phyloP scores from a whole-genome alignment of 345 rosid species.

The Cardamine resedifolia region DNA sequence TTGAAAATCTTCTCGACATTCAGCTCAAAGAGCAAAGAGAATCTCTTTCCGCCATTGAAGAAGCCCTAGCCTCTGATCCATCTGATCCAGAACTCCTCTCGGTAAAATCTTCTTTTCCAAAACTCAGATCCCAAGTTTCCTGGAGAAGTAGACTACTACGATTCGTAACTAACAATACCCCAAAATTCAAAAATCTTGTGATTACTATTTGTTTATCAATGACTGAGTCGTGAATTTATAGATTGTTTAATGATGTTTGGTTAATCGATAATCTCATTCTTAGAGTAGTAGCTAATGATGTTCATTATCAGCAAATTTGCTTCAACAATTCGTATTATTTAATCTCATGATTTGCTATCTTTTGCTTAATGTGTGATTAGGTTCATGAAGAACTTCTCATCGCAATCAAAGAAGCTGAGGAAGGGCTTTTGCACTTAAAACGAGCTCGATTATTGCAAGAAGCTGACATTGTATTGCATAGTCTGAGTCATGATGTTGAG shows the following conservation, averaged over 20 bases:
- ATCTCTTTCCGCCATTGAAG: slow-evolving; percentile 62
- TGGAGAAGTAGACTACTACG: neutral
- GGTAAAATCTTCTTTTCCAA: slow-evolving; percentile 36
- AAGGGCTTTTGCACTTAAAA: slow-evolving; percentile 72
- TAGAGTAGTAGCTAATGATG: neutral
- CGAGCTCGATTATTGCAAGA: slow-evolving; percentile 69
- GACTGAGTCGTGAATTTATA: neutral
- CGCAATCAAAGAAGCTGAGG: slow-evolving; percentile 74
- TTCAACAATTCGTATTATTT: neutral
- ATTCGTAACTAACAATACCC: neutral
- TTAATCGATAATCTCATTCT: neutral
- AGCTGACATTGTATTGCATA: slow-evolving; percentile 52
- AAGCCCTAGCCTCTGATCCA: slow-evolving; percentile 71
- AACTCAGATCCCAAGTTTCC: neutral
- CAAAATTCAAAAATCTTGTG: neutral
- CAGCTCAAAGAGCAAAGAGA: slow-evolving; percentile 75
- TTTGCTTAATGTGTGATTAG: slow-evolving; percentile 41
- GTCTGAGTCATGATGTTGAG: slow-evolving; percentile 31
- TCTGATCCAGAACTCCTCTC: slow-evolving; percentile 67
- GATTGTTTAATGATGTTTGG: neutral
- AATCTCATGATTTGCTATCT: neutral
- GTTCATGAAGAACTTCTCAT: slow-evolving; percentile 71
- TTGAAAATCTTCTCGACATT: slow-evolving; percentile 72
- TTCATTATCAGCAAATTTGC: neutral
- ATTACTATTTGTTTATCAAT: neutral